Percentiles rank a stretch among this genome's conserved stretches.
phyloP scores from a whole-genome alignment of 2,329 filamentous ascomycete genomes.

The Botryotinia globosa region DNA sequence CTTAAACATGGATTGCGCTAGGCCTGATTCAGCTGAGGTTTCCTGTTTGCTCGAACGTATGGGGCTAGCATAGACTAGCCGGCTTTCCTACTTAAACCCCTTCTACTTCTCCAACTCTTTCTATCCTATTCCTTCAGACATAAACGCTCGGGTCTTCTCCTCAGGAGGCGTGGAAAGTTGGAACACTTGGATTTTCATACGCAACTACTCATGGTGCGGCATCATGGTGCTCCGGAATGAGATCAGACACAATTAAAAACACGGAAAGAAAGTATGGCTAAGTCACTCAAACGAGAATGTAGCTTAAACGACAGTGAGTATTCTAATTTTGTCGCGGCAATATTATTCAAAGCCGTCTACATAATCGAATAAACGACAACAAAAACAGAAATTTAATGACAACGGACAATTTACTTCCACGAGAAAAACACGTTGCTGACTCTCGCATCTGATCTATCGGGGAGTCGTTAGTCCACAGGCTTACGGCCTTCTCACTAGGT shows the following conservation, averaged over 20 bases:
- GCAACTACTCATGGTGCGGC: accelerated
- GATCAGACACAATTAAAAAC: not conserved
- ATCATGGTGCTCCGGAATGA: not conserved
- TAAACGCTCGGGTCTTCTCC: not conserved
- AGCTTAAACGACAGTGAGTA: not conserved
- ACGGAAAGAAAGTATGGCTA: not conserved
- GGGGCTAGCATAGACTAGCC: not conserved
- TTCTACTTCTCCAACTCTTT: not conserved
- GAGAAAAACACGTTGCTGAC: not conserved
- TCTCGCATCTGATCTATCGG: not conserved
- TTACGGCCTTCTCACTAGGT: not conserved
- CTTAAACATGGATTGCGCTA: too few relatives aligned
- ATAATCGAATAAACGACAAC: not conserved
- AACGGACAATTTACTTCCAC: not conserved
- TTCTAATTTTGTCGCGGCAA: not conserved
- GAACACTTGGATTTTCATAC: accelerated
- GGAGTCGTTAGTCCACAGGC: not conserved
- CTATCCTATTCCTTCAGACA: not conserved
- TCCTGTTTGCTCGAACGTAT: not conserved
- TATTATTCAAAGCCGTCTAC: not conserved
- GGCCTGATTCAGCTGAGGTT: too few relatives aligned
- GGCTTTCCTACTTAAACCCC: not conserved
- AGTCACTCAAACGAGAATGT: not conserved
- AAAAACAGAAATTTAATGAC: not conserved
- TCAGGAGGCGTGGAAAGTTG: accelerated